These are phyloP conservation scores for Tulasnella sp. DNA, from an alignment of 768 basidiomycete genomes.

Conservation along the genomic window DNA sequence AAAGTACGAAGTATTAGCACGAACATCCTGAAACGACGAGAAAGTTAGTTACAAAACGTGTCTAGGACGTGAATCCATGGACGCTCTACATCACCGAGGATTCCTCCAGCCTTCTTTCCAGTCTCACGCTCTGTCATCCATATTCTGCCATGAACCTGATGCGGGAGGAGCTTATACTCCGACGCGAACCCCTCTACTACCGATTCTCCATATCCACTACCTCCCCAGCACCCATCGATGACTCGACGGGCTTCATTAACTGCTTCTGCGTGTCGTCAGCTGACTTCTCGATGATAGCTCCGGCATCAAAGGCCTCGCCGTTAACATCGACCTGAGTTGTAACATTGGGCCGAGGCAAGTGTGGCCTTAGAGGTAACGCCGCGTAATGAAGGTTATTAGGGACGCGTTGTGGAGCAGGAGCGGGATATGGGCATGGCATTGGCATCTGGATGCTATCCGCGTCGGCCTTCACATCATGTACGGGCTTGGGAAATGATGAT, in stretches of 20 bases:
- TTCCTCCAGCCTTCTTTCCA: conserved; percentile 72
- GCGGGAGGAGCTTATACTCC: conserved; percentile 62
- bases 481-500: too few species aligned
- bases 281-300: background rate
- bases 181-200: conserved; percentile 68
- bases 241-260: conserved; percentile 63
- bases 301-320: background rate
- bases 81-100: conserved; percentile 57
- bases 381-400: background rate
- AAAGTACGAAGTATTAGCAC: too few species aligned
- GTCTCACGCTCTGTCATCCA: conserved; percentile 86
- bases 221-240: conserved; percentile 46
- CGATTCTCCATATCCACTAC: conserved; percentile 50
- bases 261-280: conserved; percentile 61
- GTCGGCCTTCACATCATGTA: too few species aligned
- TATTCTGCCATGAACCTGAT: conserved; percentile 72
- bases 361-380: too few species aligned
- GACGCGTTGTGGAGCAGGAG: background rate
- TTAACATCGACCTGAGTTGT: background rate
- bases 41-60: background rate
- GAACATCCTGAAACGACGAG: conserved; percentile 12
- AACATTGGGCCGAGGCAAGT: background rate
- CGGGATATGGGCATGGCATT: background rate
- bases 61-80: conserved; percentile 12
- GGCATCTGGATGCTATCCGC: background rate